Evolutionary conservation across 495 filamentous ascomycete species (phyloP), one percentile per base, ranked within the genome.

Genomic region (Antarctomyces pellizariae): DNA sequence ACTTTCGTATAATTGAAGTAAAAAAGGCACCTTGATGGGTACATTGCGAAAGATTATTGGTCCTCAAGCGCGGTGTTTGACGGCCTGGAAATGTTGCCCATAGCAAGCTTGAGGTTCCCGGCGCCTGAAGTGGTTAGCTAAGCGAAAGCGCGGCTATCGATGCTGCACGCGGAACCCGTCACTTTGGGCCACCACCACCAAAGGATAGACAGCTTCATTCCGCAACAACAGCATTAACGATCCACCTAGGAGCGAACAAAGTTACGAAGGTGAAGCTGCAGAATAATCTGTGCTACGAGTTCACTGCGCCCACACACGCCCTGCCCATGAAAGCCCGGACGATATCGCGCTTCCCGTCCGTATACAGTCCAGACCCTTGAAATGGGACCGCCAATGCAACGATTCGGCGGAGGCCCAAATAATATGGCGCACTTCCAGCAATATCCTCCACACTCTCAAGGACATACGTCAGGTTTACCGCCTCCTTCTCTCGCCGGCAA

Each of bases 401-500:
- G 62, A 43, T 69, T 59, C 41, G 55, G 57, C 32, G 42, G 32
- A 21, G 38, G 25, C 16, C 41, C 39, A 28, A 44, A 44, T 42
- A 44, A 26, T 24, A 29, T 44, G 5, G 30, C 37, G 8, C 56
- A 61, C 33, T 47, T 52, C 24, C 61, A 60, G 38, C 59, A 63
- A 29, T 53, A 56, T 31, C 46, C 48, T 21, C 39, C 52, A 12
- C 57, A 64, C 35, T 50, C 61, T 20, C 60, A 57, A 36, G 55
- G 60, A 24, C 53, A 52, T 40, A 54, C 56, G 32, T 45, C 59
- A 25, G 54, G 62, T 33, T 54, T 74, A 11, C 67, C 67, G 22
- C 62, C 63, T 30, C 65, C 65, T 30, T 62, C 59, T 15, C 54
- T 69, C 16, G 57, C 54, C 27, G 49, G 52, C 31, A 65, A 71